These are phyloP conservation scores for Nitzschia inconspicua DNA, from an alignment of 108 stramenopile genomes.

Conservation along the genomic window DNA sequence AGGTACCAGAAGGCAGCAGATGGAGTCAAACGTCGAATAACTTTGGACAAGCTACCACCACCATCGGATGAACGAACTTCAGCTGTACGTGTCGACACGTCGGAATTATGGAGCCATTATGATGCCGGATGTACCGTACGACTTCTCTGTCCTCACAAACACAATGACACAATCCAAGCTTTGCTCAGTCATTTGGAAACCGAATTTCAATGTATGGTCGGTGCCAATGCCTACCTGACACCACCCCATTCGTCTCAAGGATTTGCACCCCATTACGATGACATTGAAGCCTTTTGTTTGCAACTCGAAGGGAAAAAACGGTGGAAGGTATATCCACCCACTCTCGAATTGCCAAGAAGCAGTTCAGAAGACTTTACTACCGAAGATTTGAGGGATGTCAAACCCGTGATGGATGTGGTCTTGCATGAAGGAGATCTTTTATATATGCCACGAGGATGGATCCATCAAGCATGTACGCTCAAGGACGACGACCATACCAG, in stretches of 20 bases:
- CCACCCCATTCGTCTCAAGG: constrained; percentile 88
- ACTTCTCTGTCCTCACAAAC: constrained; percentile 92
- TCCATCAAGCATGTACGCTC: constrained; percentile 91
- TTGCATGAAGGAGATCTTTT: constrained; percentile 89
- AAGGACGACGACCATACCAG: constrained; percentile 18
- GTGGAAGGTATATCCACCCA: constrained; percentile 89
- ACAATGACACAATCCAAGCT: constrained; percentile 73
- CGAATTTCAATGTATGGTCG: constrained; percentile 93
- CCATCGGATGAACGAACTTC: constrained; percentile 24
- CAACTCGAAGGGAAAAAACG: constrained; percentile 90
- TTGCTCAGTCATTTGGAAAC: constrained; percentile 84
- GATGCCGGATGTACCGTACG: constrained; percentile 85
- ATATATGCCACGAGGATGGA: constrained; percentile 96
- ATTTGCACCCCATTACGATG: constrained; percentile 99
- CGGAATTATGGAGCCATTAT: constrained; percentile 83
- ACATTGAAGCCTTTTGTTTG: constrained; percentile 95
- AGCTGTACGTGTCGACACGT: constrained; percentile 57
- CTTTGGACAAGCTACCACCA: constrained; percentile 58
- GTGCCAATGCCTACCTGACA: constrained; percentile 95
- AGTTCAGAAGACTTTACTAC: constrained; percentile 76
- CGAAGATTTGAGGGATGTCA: constrained; percentile 55
- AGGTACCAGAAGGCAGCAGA: constrained; percentile 65
- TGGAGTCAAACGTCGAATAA: constrained; percentile 74
- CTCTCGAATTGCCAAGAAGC: constrained; percentile 57
- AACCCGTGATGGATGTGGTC: constrained; percentile 69